Base-by-base conservation (phyloP, 768 basidiomycete genomes). In the Tubosaeta sp. region DNA sequence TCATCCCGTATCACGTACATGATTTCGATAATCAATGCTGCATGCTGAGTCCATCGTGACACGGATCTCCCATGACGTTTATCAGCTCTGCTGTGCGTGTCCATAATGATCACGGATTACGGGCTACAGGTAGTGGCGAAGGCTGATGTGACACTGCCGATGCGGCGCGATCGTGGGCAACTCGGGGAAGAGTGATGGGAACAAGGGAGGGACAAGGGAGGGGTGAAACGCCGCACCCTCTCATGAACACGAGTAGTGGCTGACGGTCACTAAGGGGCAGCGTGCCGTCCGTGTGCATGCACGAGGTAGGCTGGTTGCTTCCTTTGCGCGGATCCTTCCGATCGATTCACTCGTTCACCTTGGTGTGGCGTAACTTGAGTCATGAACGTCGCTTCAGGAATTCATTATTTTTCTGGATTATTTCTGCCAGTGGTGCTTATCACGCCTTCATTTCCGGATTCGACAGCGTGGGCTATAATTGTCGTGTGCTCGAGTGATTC, bases 21-120 rank as follows among this genome's bases (percentile, higher is more conserved):
- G 51, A 62, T 85, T 21, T 74, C 78, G 53, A 77, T 80, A 6
- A 83, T 84, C 65, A 80, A 79, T 59, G 60, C 75, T 27, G 72
- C 76, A 27, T 9, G 6, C 9, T 27, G 27, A 9, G 24, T 14
- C 3, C 16, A 39, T 43, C 42, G 82, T 57, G 85, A 81, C 55
- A 83, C 24, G 53, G 83, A 52, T 65, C 69, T 19, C 60, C 83
- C 29, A 86, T 62, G 84, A 87, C 56, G 77, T 73, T 36, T 55
- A 47, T 38, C 48, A 53, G 18, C 22, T 32, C 31, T 55, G 38
- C 46, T 19, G 41, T 54, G 32, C 24, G 19, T 43, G 45, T 34
- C 43, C 55, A 54, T 49, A 25, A 39, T 44, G 34, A 36, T 52
- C 30, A 46, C 14, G 71, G 72, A 72, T 73, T 59, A 72, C 71